Evolutionary conservation across 2,329 filamentous ascomycete species (phyloP).

Genomic region (Dothistroma septosporum): DNA sequence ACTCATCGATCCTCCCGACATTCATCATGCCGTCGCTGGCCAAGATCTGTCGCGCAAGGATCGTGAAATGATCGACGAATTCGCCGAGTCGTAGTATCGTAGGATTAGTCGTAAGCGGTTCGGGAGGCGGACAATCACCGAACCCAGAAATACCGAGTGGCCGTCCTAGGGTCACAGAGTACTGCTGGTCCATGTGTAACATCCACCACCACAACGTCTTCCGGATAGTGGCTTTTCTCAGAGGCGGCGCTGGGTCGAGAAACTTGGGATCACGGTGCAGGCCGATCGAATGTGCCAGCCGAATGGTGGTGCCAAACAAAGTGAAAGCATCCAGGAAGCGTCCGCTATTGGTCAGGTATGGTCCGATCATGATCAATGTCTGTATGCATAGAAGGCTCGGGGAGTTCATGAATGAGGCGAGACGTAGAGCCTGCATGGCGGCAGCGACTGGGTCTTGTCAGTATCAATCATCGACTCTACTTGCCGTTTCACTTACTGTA

Average conservation of each 20-base stretch:
- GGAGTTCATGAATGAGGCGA: slow-evolving; percentile 47
- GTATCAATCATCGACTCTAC: not conserved
- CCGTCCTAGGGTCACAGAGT: slow-evolving; percentile 48
- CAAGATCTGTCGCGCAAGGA: slow-evolving; percentile 47
- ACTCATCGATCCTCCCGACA: slow-evolving; percentile 45
- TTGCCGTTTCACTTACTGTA: slow-evolving; percentile 40
- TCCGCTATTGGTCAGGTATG: slow-evolving; percentile 48
- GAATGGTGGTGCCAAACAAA: slow-evolving; percentile 47
- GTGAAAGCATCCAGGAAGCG: slow-evolving; percentile 50
- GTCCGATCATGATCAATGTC: slow-evolving; percentile 47
- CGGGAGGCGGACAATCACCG: slow-evolving; percentile 47
- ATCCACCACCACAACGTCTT: slow-evolving; percentile 52
- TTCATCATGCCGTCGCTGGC: slow-evolving; percentile 41
- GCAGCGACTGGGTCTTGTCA: slow-evolving; percentile 40
- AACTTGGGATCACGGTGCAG: slow-evolving; percentile 48
- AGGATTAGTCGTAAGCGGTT: slow-evolving; percentile 44
- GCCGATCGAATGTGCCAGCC: slow-evolving; percentile 48
- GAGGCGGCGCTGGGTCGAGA: slow-evolving; percentile 41
- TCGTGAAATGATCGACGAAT: slow-evolving; percentile 46
- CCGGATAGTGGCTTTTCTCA: slow-evolving; percentile 41
- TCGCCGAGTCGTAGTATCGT: slow-evolving; percentile 43
- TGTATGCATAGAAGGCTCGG: slow-evolving; percentile 47
- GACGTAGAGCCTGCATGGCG: slow-evolving; percentile 48
- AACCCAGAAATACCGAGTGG: slow-evolving; percentile 49
- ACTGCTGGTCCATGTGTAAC: slow-evolving; percentile 51